These are phyloP conservation scores for Calocera cornea DNA, from an alignment of 768 basidiomycete genomes.

Conservation along the genomic window DNA sequence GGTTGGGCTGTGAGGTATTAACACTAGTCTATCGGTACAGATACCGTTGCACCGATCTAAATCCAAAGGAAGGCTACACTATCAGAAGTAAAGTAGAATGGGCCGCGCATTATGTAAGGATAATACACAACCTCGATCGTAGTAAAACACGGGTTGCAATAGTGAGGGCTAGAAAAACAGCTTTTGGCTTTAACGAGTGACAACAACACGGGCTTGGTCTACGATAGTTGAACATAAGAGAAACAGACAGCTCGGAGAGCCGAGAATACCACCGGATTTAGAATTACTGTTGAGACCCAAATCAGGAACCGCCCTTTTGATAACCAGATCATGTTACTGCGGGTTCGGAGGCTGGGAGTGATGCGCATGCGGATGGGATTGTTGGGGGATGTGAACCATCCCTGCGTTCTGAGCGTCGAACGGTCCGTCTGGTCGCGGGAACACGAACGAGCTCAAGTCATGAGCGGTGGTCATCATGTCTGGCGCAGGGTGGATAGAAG, in stretches of 20 bases:
- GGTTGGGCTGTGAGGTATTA: background rate
- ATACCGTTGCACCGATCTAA: slow-evolving; percentile 2
- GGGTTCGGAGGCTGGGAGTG: background rate
- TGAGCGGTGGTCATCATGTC: background rate
- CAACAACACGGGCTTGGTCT: background rate
- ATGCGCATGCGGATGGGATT: background rate
- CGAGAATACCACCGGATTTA: background rate
- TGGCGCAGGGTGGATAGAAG: background rate
- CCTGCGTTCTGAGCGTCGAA: background rate
- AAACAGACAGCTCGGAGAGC: background rate
- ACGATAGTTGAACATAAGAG: background rate
- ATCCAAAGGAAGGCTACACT: slow-evolving; percentile 1
- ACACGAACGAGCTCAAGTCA: background rate
- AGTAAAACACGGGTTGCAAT: background rate
- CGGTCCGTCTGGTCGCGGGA: background rate
- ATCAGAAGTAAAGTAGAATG: background rate
- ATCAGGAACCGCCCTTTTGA: background rate
- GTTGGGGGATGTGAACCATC: background rate
- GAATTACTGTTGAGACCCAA: background rate
- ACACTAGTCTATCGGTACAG: slow-evolving; percentile 5
- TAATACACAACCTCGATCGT: slow-evolving; percentile 1
- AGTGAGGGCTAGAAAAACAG: background rate
- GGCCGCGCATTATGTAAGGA: background rate
- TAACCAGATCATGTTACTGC: background rate
- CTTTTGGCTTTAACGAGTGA: background rate